Conservation (phyloP, 768 basidiomycete genomes). For the Tulasnella sp. region DNA sequence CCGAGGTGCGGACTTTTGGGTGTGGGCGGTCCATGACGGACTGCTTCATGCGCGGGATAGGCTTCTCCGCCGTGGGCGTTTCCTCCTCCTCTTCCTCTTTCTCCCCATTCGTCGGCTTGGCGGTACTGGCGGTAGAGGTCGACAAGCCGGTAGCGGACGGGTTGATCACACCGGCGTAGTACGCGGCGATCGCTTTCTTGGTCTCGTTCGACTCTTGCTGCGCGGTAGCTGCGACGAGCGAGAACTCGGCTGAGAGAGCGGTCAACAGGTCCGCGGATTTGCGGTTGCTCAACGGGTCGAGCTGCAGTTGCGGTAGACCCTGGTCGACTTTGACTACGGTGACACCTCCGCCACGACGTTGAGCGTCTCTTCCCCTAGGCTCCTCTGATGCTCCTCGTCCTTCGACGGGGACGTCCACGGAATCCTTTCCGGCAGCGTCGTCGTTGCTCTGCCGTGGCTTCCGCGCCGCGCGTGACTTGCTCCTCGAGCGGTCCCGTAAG, state of each 20-base stretch:
- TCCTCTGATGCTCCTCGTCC: not conserved
- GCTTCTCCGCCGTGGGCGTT: not conserved
- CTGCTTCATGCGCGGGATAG: not conserved
- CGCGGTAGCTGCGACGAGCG: not conserved
- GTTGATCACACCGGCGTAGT: not conserved
- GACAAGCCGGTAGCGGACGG: not conserved
- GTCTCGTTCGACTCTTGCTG: not conserved
- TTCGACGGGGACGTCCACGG: not conserved
- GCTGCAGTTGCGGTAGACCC: not conserved
- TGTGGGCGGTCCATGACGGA: conserved; percentile 17
- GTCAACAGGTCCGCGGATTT: not conserved
- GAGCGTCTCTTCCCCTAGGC: not conserved
- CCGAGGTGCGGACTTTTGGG: conserved; percentile 14
- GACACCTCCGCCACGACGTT: not conserved
- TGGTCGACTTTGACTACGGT: conserved; percentile 1
- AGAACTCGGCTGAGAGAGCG: not conserved
- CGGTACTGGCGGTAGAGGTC: not conserved
- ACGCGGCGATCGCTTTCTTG: not conserved
- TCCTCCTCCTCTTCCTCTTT: not conserved
- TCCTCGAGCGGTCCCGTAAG: not conserved
- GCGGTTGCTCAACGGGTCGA: not conserved
- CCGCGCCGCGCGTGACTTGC: not conserved
- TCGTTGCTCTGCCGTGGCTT: not conserved
- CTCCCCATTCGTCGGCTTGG: not conserved
- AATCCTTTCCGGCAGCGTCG: not conserved